Evolutionary conservation across 495 filamentous ascomycete genomes (phyloP).

Genomic region (Letharia columbiana): DNA sequence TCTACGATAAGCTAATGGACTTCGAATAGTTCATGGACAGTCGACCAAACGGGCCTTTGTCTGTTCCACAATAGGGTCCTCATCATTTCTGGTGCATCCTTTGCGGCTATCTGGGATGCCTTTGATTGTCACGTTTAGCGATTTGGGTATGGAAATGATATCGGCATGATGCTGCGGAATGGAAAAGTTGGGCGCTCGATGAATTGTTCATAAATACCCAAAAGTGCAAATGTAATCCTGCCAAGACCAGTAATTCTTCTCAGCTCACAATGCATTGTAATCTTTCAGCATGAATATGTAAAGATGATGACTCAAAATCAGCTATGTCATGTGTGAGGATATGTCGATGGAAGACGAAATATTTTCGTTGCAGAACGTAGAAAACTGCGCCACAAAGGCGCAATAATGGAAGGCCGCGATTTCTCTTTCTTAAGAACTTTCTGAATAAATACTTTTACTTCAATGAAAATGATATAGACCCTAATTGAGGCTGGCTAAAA

Average conservation of each 20-base stretch:
- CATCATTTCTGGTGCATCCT: background rate
- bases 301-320: background rate
- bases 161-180: background rate
- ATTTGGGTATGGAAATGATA: background rate
- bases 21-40: slow-evolving; percentile 17
- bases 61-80: slow-evolving; percentile 2
- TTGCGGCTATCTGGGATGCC: background rate
- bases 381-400: background rate
- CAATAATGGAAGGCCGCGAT: background rate
- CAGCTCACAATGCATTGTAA: background rate
- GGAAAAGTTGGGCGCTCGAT: background rate
- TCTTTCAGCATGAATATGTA: background rate
- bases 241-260: background rate
- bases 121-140: background rate
- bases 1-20: background rate
- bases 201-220: background rate
- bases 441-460: background rate
- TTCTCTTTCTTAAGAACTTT: background rate
- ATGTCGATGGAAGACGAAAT: background rate
- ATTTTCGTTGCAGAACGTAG: background rate
- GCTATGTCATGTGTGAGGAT: background rate
- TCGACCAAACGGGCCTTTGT: slow-evolving; percentile 18
- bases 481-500: background rate
- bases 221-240: background rate
- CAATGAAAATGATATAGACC: background rate